Evolutionary conservation across 805 yeast genomes (phyloP).

Genomic region (Kluyveromyces siamensis): DNA sequence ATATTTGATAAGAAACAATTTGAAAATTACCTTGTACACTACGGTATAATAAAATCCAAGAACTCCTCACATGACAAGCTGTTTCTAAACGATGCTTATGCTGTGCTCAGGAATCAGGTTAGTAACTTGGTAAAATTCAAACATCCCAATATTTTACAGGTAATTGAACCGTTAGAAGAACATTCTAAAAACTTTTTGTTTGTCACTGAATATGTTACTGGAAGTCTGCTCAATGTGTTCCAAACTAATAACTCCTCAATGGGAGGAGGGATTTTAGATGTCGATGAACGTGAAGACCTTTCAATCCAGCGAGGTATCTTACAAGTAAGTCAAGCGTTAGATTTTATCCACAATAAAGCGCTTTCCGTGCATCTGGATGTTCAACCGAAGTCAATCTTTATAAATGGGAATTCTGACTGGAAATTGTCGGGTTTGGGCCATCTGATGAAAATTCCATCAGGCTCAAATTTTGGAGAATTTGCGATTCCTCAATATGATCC

Average conservation of each 20-base stretch:
- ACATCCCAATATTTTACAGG: conserved; percentile 79
- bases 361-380: conserved; percentile 68
- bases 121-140: conserved; percentile 67
- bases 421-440: conserved; percentile 71
- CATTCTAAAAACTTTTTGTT: conserved; percentile 68
- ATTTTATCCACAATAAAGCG: conserved; percentile 74
- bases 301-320: conserved; percentile 75
- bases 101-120: conserved; percentile 58
- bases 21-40: conserved; percentile 43
- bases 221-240: conserved; percentile 40
- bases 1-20: conserved; percentile 75
- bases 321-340: conserved; percentile 68
- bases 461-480: conserved; percentile 47
- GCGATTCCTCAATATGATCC: conserved; percentile 67
- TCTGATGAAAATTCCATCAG: conserved; percentile 36
- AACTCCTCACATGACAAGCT: conserved; percentile 33
- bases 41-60: conserved; percentile 41
- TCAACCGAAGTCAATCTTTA: conserved; percentile 66
- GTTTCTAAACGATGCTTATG: conserved; percentile 51
- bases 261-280: conserved; percentile 17
- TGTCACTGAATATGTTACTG: conserved; percentile 73
- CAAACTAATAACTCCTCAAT: conserved; percentile 21
- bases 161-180: conserved; percentile 86
- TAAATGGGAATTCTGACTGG: conserved; percentile 89
- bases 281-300: conserved; percentile 54